Base-by-base conservation (phyloP, 306 rosid genomes). In the Casuarina equisetifolia region DNA sequence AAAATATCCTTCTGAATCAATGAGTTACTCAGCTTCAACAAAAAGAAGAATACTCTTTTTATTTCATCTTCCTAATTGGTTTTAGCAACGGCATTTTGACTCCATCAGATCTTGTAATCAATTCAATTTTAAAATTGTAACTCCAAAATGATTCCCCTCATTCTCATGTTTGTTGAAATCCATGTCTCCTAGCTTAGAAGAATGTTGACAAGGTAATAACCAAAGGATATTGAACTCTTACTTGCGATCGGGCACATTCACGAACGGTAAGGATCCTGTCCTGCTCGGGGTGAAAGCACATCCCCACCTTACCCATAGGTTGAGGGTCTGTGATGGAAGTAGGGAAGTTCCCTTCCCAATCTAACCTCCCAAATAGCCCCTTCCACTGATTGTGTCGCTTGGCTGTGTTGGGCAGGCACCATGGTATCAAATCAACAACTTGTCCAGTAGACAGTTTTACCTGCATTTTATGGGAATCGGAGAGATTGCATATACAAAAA, bases 321-420 rank as follows among this genome's bases (percentile, higher is more conserved):
- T 95, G 99, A 68, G 97, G 99, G 59, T 95, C 99, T 2, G 99
- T 95, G 15, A 92, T 85, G 70, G 99, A 95, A 82, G 99, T 95
- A 32, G 98, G 98, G 73, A 95, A 95, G 87, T 95, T 92, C 0
- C 99, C 99, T 73, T 91, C 92, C 99, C 99, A 91, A 63, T 92
- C 99, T 85, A 95, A 84, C 87, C 99, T 85, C 62, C 99, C 99
- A 57, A 90, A 95, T 73, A 95, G 84, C 36, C 99, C 99, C 84
- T 95, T 95, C 97, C 99, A 95, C 66, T 92, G 99, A 62, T 95
- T 95, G 81, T 95, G 99, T 52, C 99, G 86, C 76, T 95, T 85
- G n/a, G 97, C 99, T 9, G 99, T 95, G 90, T 92, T 91, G 16
- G 99, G 99, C 74, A 95, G 84, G 89, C 99, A 95, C 99, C 99